Conservation (phyloP, 495 filamentous ascomycete genomes). For the Penicillium subrubescens region DNA sequence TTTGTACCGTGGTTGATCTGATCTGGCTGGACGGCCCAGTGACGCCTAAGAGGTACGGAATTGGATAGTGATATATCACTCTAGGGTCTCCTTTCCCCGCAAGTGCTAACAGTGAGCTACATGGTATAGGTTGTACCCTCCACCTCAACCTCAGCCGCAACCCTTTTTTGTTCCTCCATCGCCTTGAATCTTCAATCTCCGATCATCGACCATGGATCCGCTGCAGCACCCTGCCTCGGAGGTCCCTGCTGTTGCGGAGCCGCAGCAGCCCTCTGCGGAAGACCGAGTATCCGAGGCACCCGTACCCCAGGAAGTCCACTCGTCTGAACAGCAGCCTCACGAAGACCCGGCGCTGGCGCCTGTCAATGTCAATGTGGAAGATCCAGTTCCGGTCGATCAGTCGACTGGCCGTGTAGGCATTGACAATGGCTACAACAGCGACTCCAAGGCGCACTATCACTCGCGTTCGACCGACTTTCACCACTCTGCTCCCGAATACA, state of each 20-base stretch:
- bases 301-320: slow-evolving; percentile 6
- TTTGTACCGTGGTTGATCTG: not conserved
- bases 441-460: slow-evolving; percentile 47
- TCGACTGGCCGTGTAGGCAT: slow-evolving; percentile 24
- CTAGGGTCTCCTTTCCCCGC: slow-evolving; percentile 29
- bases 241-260: slow-evolving; percentile 29
- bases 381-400: slow-evolving; percentile 38
- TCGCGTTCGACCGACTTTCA: slow-evolving; percentile 48
- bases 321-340: slow-evolving; percentile 25
- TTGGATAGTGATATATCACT: slow-evolving; percentile 18
- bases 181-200: not conserved
- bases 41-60: slow-evolving; percentile 5
- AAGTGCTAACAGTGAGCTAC: slow-evolving; percentile 13
- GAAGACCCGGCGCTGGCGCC: slow-evolving; percentile 22
- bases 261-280: slow-evolving; percentile 29
- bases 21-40: not conserved
- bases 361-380: slow-evolving; percentile 34
- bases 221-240: slow-evolving; percentile 28
- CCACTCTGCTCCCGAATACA: slow-evolving; percentile 44
- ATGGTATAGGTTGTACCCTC: slow-evolving; percentile 16
- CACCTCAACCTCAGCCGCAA: not conserved
- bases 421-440: slow-evolving; percentile 47
- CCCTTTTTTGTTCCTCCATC: not conserved
- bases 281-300: slow-evolving; percentile 25
- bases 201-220: slow-evolving; percentile 30